Percentiles rank a stretch among this genome's conserved stretches.
These are phyloP conservation scores for Cetraspora pellucida DNA, from an alignment of 192 early-diverging fungal genomes.

Conservation along the genomic window DNA sequence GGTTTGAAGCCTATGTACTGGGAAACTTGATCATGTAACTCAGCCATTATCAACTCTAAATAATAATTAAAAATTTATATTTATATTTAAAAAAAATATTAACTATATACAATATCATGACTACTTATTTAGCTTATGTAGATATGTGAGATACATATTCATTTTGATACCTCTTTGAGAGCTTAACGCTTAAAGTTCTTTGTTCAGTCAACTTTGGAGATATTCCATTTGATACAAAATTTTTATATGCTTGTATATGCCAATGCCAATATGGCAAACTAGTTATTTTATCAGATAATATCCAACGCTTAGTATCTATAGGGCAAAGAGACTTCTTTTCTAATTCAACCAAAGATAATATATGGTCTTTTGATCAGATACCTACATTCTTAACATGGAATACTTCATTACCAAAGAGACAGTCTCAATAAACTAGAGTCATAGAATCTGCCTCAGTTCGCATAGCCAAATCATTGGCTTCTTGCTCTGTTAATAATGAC, in stretches of 20 bases:
- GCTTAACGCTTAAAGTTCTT: too few relatives aligned
- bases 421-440: not conserved
- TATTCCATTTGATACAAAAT: too few relatives aligned
- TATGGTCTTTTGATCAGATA: not conserved
- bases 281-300: not conserved
- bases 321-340: too few relatives aligned
- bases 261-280: not conserved
- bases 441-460: too few relatives aligned
- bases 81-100: too few relatives aligned
- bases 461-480: too few relatives aligned
- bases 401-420: constrained; percentile 3
- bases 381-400: not conserved
- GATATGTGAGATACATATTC: not conserved
- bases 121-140: not conserved
- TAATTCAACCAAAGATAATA: too few relatives aligned
- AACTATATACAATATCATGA: too few relatives aligned
- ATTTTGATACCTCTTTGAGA: too few relatives aligned
- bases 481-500: too few relatives aligned
- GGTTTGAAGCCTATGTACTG: constrained; percentile 22
- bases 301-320: not conserved
- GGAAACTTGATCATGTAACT: constrained; percentile 7
- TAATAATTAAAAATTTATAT: too few relatives aligned
- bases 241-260: not conserved
- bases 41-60: constrained; percentile 2
- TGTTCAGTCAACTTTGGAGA: too few relatives aligned